A percentile compares a stretch with the other conserved stretches of the same genome.
Conservation (phyloP, 2,329 filamentous ascomycete species). For the Cordyceps cicadae region DNA sequence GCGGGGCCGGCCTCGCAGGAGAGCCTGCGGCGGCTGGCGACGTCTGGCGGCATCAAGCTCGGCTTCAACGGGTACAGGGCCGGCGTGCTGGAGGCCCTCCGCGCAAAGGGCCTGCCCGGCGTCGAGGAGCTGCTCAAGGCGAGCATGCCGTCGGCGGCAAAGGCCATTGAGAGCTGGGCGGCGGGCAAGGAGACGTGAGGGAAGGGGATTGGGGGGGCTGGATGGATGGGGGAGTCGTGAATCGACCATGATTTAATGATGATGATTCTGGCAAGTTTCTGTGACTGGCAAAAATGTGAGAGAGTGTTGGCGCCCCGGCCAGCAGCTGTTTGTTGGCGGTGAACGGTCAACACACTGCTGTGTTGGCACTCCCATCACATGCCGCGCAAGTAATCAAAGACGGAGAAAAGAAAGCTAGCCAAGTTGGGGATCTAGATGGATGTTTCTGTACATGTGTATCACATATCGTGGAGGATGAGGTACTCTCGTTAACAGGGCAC, state of each 20-base stretch:
- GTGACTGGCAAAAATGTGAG: background rate
- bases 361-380: background rate
- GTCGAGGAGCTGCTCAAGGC: conserved; percentile 67
- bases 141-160: conserved; percentile 69
- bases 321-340: background rate
- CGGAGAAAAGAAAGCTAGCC: background rate
- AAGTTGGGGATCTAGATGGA: background rate
- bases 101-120: conserved; percentile 54
- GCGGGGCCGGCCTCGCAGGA: conserved; percentile 62
- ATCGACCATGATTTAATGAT: background rate
- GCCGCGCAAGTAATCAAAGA: background rate
- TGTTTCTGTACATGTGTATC: background rate
- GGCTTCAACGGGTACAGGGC: conserved; percentile 69
- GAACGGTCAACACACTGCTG: background rate
- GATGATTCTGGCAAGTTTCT: background rate
- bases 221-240: background rate
- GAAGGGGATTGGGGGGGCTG: background rate
- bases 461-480: no score
- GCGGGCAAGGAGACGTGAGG: background rate
- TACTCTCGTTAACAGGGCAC: no score
- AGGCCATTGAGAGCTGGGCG: conserved; percentile 22
- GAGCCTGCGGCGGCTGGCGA: conserved; percentile 54
- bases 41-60: conserved; percentile 56
- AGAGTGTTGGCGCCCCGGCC: background rate
- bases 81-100: conserved; percentile 61